Percentiles rank a stretch among this genome's conserved stretches.
These are phyloP conservation scores for Aspergillus calidoustus DNA, from an alignment of 2,329 filamentous ascomycete genomes.

Conservation along the genomic window DNA sequence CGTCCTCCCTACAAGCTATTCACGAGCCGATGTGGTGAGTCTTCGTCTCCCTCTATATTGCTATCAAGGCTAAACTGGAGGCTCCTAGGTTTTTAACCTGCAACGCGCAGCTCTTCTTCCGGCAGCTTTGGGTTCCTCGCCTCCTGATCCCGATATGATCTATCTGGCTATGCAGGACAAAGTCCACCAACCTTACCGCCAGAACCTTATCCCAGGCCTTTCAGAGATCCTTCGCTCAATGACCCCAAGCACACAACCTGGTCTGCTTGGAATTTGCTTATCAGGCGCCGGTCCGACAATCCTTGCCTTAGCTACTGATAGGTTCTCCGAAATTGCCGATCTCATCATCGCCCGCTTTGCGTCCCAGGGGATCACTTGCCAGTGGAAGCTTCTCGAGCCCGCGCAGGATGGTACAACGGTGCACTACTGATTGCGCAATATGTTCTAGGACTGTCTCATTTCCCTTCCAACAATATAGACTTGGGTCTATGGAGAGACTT, in stretches of 20 bases:
- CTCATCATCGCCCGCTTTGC: conserved; percentile 77
- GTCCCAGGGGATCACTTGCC: conserved; percentile 68
- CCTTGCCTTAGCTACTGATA: conserved; percentile 84
- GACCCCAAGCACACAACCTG: conserved; percentile 83
- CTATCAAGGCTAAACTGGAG: neutral
- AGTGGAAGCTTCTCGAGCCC: conserved; percentile 86
- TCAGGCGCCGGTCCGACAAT: conserved; percentile 96
- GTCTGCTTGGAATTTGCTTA: conserved; percentile 89
- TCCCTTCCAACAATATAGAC: neutral
- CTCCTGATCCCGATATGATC: conserved; percentile 90
- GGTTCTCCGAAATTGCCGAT: conserved; percentile 85
- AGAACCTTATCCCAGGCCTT: conserved; percentile 87
- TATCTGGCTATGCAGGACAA: conserved; percentile 99
- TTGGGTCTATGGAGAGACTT: neutral
- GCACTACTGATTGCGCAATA: conserved; percentile 14
- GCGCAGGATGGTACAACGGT: conserved; percentile 66
- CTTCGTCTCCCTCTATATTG: neutral
- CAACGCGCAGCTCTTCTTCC: conserved; percentile 91
- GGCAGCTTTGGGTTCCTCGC: conserved; percentile 84
- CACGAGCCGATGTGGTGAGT: conserved; percentile 79
- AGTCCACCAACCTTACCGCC: conserved; percentile 94
- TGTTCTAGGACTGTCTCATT: neutral
- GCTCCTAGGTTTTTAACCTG: conserved; percentile 74
- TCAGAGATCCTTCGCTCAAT: conserved; percentile 89
- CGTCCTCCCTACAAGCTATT: conserved; percentile 80